Conservation (phyloP, 495 filamentous ascomycete species). For the Xylaria sp. region DNA sequence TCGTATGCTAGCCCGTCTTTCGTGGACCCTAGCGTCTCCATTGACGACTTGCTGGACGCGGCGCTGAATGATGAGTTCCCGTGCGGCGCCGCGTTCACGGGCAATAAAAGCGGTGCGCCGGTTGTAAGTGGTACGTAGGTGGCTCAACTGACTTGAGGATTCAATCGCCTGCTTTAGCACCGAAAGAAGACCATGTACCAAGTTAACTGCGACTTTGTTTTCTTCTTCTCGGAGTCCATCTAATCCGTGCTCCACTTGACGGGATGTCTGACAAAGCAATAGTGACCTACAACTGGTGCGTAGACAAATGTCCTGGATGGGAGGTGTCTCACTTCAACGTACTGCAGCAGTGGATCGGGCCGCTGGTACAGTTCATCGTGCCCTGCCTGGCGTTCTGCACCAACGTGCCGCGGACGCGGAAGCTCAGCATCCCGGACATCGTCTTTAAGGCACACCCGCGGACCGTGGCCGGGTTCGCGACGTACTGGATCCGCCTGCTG, state of each 20-base stretch:
- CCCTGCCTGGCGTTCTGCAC: constrained; percentile 44
- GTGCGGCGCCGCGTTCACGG: constrained; percentile 45
- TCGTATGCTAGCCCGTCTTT: constrained; percentile 35
- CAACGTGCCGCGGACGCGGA: constrained; percentile 41
- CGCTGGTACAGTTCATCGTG: constrained; percentile 43
- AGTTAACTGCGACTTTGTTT: not conserved
- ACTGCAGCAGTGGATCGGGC: constrained; percentile 40
- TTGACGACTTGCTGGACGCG: constrained; percentile 21
- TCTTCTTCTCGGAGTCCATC: not conserved
- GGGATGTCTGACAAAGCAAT: not conserved
- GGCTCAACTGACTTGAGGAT: not conserved
- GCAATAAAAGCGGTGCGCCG: constrained; percentile 40
- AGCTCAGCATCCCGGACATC: constrained; percentile 39
- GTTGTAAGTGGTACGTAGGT: constrained; percentile 22
- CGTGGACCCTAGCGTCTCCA: constrained; percentile 32
- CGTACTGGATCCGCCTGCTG: constrained; percentile 37
- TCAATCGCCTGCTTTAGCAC: not conserved
- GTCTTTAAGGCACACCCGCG: constrained; percentile 35
- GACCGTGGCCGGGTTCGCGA: constrained; percentile 29
- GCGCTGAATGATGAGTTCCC: constrained; percentile 41
- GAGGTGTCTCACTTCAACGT: constrained; percentile 31
- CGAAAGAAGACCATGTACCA: not conserved
- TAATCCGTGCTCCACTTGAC: not conserved
- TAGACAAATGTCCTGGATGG: constrained; percentile 34
- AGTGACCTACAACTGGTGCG: constrained; percentile 38